Evolutionary conservation across 139 green algal genomes (phyloP).

Genomic region (Marvania coccoides): DNA sequence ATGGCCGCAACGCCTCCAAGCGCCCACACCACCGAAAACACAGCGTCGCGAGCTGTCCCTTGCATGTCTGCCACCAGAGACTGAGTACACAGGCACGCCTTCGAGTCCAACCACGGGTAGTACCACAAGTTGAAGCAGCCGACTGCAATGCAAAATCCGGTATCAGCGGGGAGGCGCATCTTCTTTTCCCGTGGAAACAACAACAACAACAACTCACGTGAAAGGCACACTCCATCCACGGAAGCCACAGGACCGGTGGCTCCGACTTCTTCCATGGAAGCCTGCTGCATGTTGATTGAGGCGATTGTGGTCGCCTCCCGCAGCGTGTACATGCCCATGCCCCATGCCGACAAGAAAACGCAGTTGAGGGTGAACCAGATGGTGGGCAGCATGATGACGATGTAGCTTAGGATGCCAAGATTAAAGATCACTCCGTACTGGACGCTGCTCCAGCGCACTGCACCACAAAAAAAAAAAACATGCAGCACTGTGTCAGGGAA

Average conservation of each 20-base stretch:
- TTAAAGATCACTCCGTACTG: background rate
- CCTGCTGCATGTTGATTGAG: background rate
- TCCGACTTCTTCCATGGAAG: background rate
- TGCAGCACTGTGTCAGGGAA: background rate
- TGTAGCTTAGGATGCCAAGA: background rate
- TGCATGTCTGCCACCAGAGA: background rate
- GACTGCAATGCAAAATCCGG: too few relatives aligned
- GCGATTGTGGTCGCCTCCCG: background rate
- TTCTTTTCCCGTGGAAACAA: background rate
- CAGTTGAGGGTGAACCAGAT: background rate
- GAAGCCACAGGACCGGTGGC: background rate
- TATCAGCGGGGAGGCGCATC: background rate
- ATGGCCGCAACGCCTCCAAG: background rate
- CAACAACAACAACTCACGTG: background rate
- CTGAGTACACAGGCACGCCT: slow-evolving; percentile 10
- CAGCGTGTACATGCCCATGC: background rate
- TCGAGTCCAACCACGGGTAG: slow-evolving; percentile 15
- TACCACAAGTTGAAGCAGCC: slow-evolving; percentile 15
- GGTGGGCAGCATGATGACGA: background rate
- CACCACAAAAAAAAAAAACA: background rate
- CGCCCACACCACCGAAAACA: background rate
- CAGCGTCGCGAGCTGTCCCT: background rate
- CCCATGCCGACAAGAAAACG: background rate
- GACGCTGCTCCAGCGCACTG: background rate
- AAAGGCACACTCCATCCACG: background rate